Evolutionary conservation across 208 protist species (phyloP).

Genomic region (Trypanosoma melophagium): DNA sequence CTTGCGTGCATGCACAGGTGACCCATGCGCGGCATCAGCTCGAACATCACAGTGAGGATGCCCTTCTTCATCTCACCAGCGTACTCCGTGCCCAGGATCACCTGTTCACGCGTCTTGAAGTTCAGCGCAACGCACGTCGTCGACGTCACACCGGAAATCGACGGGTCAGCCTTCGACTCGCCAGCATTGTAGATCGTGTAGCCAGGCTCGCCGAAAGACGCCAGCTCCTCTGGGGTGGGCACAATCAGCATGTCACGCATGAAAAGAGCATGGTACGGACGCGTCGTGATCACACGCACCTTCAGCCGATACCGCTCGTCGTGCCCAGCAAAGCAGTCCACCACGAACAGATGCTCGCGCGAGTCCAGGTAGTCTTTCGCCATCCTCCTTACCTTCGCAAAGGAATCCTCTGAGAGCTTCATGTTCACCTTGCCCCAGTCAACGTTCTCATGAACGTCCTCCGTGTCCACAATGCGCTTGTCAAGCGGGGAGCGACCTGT

Average conservation of each 20-base stretch:
- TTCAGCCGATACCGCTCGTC: constrained; percentile 93
- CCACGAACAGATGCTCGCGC: constrained; percentile 89
- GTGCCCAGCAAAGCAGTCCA: constrained; percentile 94
- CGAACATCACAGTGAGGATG: constrained; percentile 96
- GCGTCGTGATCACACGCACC: constrained; percentile 89
- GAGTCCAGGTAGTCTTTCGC: constrained; percentile 93
- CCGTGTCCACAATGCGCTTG: constrained; percentile 92
- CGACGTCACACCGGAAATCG: constrained; percentile 82
- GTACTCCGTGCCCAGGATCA: constrained; percentile 96
- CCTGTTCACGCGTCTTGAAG: constrained; percentile 87
- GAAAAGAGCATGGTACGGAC: constrained; percentile 97
- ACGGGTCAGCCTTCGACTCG: constrained; percentile 86
- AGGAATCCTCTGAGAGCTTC: constrained; percentile 81
- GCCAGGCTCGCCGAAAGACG: constrained; percentile 93
- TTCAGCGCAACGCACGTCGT: constrained; percentile 76
- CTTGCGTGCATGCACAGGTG: constrained; percentile 94
- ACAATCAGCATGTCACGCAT: constrained; percentile 96
- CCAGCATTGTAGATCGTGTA: constrained; percentile 96
- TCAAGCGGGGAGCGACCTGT: constrained; percentile 92
- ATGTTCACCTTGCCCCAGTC: constrained; percentile 97
- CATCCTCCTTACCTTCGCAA: constrained; percentile 90
- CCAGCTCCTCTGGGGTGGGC: constrained; percentile 88
- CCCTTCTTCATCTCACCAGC: constrained; percentile 99
- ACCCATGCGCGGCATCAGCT: constrained; percentile 91
- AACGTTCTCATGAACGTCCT: constrained; percentile 65